Conservation (phyloP, 768 basidiomycete species). For the Podaxis rugospora region DNA sequence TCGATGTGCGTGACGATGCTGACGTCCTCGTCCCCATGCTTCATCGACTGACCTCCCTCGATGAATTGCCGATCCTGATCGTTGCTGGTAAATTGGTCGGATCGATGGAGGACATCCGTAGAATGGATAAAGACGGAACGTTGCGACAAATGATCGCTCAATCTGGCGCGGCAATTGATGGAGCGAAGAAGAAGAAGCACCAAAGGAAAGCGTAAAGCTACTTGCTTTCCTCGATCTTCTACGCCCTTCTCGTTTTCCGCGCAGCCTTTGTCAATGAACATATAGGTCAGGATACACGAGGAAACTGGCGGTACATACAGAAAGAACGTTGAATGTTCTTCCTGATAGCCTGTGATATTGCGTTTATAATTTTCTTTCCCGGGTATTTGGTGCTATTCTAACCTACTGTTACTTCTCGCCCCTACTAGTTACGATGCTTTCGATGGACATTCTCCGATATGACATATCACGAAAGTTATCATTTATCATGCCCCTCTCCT, state of each 20-base stretch:
- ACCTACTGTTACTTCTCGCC: neutral
- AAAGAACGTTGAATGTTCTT: neutral
- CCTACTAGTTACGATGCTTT: neutral
- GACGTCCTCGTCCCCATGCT: slow-evolving; percentile 60
- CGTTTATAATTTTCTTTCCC: neutral
- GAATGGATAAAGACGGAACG: slow-evolving; percentile 44
- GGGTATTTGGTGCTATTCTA: neutral
- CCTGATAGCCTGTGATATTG: neutral
- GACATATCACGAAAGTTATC: neutral
- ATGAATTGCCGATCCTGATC: slow-evolving; percentile 62
- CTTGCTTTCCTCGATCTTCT: neutral
- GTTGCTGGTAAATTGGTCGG: slow-evolving; percentile 61
- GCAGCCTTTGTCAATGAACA: too few species aligned
- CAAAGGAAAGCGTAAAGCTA: neutral
- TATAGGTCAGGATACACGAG: neutral
- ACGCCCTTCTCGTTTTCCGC: neutral
- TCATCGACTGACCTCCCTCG: slow-evolving; percentile 48
- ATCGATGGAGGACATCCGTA: slow-evolving; percentile 46
- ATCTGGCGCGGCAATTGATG: slow-evolving; percentile 57
- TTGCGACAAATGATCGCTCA: slow-evolving; percentile 43
- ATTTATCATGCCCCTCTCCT: neutral
- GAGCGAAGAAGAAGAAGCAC: slow-evolving; percentile 44
- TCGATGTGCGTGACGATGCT: slow-evolving; percentile 70
- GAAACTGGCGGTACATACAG: too few species aligned
- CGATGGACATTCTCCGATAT: neutral